Evolutionary conservation across 2,329 filamentous ascomycete genomes (phyloP).

Genomic region (Pseudogymnoascus sp.): DNA sequence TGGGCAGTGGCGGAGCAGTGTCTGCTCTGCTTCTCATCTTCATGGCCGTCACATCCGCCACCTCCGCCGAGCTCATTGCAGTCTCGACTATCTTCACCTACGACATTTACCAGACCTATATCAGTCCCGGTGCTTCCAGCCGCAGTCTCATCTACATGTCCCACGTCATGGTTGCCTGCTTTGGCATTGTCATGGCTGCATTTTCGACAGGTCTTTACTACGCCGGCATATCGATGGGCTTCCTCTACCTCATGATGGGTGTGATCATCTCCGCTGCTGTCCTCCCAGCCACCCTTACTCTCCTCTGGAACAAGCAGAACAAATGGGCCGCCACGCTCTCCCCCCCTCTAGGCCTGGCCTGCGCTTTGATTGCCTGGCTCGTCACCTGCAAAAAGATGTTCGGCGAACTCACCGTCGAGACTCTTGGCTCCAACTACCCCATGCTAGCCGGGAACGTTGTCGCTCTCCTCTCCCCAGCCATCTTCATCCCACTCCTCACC

Average conservation of each 20-base stretch:
- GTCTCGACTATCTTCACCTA: conserved; percentile 80
- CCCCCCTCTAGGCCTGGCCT: conserved; percentile 60
- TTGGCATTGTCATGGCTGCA: conserved; percentile 67
- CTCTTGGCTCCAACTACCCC: conserved; percentile 76
- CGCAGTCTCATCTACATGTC: conserved; percentile 72
- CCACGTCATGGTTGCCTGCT: conserved; percentile 64
- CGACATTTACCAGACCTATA: conserved; percentile 80
- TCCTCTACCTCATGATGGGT: conserved; percentile 84
- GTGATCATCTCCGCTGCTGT: conserved; percentile 82
- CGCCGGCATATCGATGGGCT: conserved; percentile 72
- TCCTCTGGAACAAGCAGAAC: conserved; percentile 76
- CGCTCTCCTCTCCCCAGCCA: conserved; percentile 65
- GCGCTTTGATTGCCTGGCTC: conserved; percentile 67
- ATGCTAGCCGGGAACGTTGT: conserved; percentile 85
- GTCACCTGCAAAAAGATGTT: conserved; percentile 65
- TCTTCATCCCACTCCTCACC: conserved; percentile 71
- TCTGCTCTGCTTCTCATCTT: conserved; percentile 76
- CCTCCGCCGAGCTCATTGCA: conserved; percentile 76
- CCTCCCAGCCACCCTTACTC: conserved; percentile 69
- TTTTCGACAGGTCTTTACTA: conserved; percentile 63
- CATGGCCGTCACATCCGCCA: conserved; percentile 82
- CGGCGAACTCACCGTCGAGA: conserved; percentile 59
- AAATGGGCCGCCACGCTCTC: conserved; percentile 63
- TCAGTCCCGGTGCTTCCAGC: conserved; percentile 69
- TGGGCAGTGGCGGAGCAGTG: conserved; percentile 73